A percentile compares a stretch with the other conserved stretches of the same genome.
phyloP scores from a whole-genome alignment of 2,329 filamentous ascomycete species.

The Ophiostoma populinum region DNA sequence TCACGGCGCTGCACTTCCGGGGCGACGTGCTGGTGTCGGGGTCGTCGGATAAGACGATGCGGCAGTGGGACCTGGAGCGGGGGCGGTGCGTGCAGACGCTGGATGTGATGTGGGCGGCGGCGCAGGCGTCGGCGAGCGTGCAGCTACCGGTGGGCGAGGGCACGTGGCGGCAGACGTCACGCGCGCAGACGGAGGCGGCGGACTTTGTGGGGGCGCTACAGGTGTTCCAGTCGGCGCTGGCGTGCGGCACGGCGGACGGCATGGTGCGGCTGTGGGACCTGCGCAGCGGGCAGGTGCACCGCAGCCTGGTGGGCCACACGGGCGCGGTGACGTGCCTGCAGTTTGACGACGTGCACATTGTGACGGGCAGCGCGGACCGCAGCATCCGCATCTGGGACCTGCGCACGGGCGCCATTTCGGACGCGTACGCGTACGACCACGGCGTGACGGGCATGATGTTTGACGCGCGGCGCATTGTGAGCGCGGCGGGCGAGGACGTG shows the following conservation, averaged over 20 bases:
- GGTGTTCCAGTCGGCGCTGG: constrained; percentile 87
- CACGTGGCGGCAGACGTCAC: constrained; percentile 60
- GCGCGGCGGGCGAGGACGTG: constrained; percentile 78
- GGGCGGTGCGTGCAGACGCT: constrained; percentile 95
- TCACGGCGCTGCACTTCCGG: constrained; percentile 83
- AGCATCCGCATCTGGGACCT: constrained; percentile 99
- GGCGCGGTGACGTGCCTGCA: constrained; percentile 86
- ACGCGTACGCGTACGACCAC: constrained; percentile 89
- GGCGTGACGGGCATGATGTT: constrained; percentile 96
- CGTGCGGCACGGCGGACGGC: constrained; percentile 90
- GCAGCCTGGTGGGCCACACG: constrained; percentile 88
- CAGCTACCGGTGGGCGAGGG: constrained; percentile 15
- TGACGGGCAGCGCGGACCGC: constrained; percentile 82
- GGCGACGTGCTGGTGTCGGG: constrained; percentile 85
- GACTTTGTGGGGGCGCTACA: constrained; percentile 92
- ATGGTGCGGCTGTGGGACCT: constrained; percentile 97
- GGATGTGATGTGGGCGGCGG: constrained; percentile 94
- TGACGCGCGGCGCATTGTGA: constrained; percentile 73
- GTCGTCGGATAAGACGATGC: constrained; percentile 89
- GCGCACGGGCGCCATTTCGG: constrained; percentile 83
- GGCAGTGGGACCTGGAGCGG: constrained; percentile 94
- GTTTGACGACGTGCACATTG: constrained; percentile 88
- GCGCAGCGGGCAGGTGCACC: constrained; percentile 88
- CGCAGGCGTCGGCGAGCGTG: constrained; percentile 62
- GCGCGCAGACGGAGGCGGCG: constrained; percentile 58